phyloP scores from a whole-genome alignment of 2,329 filamentous ascomycete genomes.

The Fusarium sp. region DNA sequence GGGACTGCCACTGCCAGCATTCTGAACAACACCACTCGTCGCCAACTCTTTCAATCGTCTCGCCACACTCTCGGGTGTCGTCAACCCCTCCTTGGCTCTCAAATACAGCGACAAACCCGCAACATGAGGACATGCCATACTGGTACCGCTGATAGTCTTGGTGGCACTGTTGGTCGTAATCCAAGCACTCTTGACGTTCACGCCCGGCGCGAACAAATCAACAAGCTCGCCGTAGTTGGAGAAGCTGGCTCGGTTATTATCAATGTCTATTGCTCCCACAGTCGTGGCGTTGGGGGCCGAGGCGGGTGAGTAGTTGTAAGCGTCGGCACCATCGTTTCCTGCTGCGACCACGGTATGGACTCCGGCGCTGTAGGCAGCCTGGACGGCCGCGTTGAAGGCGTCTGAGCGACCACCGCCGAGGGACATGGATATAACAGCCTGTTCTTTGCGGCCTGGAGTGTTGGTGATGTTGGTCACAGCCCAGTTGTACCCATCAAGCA shows the following conservation, averaged over 20 bases:
- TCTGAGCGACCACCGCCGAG: conserved; percentile 57
- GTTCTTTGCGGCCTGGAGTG: conserved; percentile 49
- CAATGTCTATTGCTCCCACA: conserved; percentile 58
- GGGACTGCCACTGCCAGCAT: conserved; percentile 47
- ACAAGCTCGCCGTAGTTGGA: conserved; percentile 61
- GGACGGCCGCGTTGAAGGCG: conserved; percentile 61
- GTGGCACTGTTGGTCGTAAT: conserved; percentile 53
- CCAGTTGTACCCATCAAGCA: conserved; percentile 49
- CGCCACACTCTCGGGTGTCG: conserved; percentile 54
- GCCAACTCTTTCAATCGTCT: conserved; percentile 53
- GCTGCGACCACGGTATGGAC: conserved; percentile 65
- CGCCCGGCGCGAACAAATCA: conserved; percentile 63
- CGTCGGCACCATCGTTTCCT: conserved; percentile 59
- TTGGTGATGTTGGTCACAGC: conserved; percentile 54
- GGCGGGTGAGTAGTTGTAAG: conserved; percentile 56
- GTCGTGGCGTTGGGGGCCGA: conserved; percentile 59
- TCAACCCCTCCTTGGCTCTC: conserved; percentile 43
- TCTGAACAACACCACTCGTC: conserved; percentile 50
- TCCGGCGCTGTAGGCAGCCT: conserved; percentile 55
- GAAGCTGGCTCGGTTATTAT: conserved; percentile 53
- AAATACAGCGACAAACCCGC: conserved; percentile 69
- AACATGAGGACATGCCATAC: conserved; percentile 70
- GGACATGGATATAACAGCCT: conserved; percentile 65
- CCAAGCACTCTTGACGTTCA: conserved; percentile 57
- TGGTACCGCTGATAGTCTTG: conserved; percentile 65